These are phyloP conservation scores for Peronospora tabacina DNA, from an alignment of 352 stramenopile genomes.

Conservation along the genomic window DNA sequence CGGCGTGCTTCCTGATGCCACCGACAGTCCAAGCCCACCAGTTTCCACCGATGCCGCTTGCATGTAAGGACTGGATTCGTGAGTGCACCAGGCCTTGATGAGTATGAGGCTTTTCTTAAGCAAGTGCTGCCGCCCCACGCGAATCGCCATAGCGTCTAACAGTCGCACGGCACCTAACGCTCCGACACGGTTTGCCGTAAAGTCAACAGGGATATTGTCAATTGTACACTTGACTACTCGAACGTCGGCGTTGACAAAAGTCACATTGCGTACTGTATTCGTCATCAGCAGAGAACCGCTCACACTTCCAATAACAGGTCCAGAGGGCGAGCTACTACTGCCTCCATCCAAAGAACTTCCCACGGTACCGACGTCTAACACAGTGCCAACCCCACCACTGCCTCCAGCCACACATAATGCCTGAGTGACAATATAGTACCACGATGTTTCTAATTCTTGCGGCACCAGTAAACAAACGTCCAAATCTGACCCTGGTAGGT, in stretches of 20 bases:
- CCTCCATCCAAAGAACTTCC: slow-evolving; percentile 13
- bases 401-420: slow-evolving; percentile 66
- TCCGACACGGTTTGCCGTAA: slow-evolving; percentile 80
- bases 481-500: slow-evolving; percentile 81
- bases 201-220: slow-evolving; percentile 85
- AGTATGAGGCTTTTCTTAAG: slow-evolving; percentile 86
- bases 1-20: slow-evolving; percentile 14
- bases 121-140: slow-evolving; percentile 70
- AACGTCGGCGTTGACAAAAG: slow-evolving; percentile 85
- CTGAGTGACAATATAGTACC: slow-evolving; percentile 82
- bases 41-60: slow-evolving; percentile 23
- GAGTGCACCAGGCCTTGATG: slow-evolving; percentile 87
- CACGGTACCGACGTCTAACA: slow-evolving; percentile 21
- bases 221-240: slow-evolving; percentile 87
- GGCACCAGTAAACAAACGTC: slow-evolving; percentile 79
- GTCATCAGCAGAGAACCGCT: slow-evolving; percentile 23
- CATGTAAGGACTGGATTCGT: slow-evolving; percentile 69
- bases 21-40: slow-evolving; percentile 9
- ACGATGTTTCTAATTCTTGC: slow-evolving; percentile 72
- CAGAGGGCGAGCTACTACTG: slow-evolving; percentile 16
- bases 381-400: slow-evolving; percentile 24
- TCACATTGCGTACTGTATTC: slow-evolving; percentile 84
- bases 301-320: slow-evolving; percentile 6
- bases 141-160: slow-evolving; percentile 75
- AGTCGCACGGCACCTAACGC: slow-evolving; percentile 75